Base-by-base conservation (phyloP, 345 rosid species). In the Populus simonii region DNA sequence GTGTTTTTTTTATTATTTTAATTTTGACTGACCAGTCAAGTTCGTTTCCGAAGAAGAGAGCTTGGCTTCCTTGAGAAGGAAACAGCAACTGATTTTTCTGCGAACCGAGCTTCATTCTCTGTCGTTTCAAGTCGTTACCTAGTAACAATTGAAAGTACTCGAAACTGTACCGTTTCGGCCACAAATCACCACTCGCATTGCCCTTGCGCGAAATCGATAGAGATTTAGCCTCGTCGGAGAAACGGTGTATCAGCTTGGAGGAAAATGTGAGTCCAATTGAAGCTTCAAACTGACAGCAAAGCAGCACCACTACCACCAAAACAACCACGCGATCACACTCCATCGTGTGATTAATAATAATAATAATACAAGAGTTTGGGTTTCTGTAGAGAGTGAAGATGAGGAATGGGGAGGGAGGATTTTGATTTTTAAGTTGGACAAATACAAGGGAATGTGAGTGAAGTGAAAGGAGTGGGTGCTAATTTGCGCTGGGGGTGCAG, bases 31-130 rank as follows among this genome's bases (percentile, higher is more conserved):
- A 94, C 98, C 97, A 94, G 83, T 90, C 94, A 72, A 90, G 89
- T 59, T 91, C 88, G 73, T 94, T 80, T 12, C 97, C 97, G 9
- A 87, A 43, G 62, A 88, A 84, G 88, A 90, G 68, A 61, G 91
- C 87, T 67, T 82, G 85, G 84, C 96, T 86, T 68, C 98, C 98
- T 84, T 92, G 88, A n/a, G 94, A 89, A 81, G 97, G 96, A 81
- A 90, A 88, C 49, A 94, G 89, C 7, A 85, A 39, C 76, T 84
- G 84, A 79, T 77, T 81, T 43, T 43, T 43, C 79, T 80, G 88
- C 61, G 90, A 43, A 23, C 90, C 93, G 55, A 90, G 90, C 88
- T 89, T 91, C 94, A 94, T 87, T 74, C 83, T 86, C 89, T 94
- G 97, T 85, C 94, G 82, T 81, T 80, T 79, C 35, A 85, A 74